Percentiles rank a stretch among this genome's conserved stretches.
Evolutionary conservation across 257 asterid species (phyloP).

Genomic region (Solanum chmielewskii): DNA sequence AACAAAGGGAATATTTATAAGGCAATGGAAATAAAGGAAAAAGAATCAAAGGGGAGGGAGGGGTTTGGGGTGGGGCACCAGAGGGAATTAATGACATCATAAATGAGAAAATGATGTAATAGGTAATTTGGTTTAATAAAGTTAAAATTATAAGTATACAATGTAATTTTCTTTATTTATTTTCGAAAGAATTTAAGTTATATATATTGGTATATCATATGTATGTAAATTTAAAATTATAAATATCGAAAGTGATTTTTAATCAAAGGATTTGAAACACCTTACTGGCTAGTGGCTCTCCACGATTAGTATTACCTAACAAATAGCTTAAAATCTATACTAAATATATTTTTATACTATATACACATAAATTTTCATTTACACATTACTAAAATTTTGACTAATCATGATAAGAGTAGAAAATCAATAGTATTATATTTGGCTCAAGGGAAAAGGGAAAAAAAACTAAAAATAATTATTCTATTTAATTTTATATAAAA

Average conservation of each 20-base stretch:
- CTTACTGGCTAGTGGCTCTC: no score
- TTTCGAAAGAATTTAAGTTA: not conserved
- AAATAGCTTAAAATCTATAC: not conserved
- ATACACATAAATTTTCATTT: not conserved
- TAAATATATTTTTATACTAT: not conserved
- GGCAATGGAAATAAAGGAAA: not conserved
- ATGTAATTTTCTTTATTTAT: not conserved
- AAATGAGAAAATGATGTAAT: not conserved
- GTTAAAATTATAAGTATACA: no score
- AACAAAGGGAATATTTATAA: slow-evolving; percentile 3
- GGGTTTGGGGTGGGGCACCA: not conserved
- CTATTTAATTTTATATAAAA: not conserved
- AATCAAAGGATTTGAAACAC: no score
- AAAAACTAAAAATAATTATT: not conserved
- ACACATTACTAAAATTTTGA: not conserved
- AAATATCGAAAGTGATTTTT: not conserved
- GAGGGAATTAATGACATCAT: not conserved
- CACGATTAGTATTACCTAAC: not conserved
- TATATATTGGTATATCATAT: not conserved
- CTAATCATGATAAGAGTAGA: not conserved
- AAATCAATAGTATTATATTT: not conserved
- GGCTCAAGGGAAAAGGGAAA: not conserved
- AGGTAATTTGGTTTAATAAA: not conserved
- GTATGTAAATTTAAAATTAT: no score
- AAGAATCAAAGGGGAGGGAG: not conserved